Percentiles rank a stretch among this genome's conserved stretches.
Conservation (phyloP, 1,284 basidiomycete species). For the Papiliotrema flavescens region DNA sequence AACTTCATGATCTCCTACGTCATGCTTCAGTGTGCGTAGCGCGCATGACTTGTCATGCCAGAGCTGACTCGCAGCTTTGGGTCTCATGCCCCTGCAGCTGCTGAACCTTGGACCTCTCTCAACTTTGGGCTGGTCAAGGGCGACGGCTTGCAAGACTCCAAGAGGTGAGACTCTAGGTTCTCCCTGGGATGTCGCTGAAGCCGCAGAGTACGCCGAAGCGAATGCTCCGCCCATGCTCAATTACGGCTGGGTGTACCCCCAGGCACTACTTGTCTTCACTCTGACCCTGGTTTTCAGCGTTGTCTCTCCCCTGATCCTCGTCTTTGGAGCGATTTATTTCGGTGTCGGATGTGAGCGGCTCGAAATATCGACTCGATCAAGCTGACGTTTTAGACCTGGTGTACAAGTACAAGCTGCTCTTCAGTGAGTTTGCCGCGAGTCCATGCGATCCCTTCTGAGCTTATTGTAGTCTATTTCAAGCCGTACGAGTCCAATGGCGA, state of each 20-base stretch:
- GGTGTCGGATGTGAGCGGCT: conserved; percentile 63
- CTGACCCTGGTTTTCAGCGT: conserved; percentile 93
- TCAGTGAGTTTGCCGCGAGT: conserved; percentile 58
- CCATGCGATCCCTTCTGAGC: background rate
- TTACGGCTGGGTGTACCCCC: conserved; percentile 86
- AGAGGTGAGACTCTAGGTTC: conserved; percentile 58
- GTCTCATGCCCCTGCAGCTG: conserved; percentile 90
- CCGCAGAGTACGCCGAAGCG: conserved; percentile 83
- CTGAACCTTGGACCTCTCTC: conserved; percentile 82
- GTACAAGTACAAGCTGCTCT: conserved; percentile 95
- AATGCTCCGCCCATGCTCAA: conserved; percentile 96
- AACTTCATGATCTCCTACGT: conserved; percentile 96
- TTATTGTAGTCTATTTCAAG: conserved; percentile 45
- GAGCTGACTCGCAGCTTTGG: conserved; percentile 59
- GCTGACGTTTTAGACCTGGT: conserved; percentile 59
- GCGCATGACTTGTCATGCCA: background rate
- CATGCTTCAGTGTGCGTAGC: conserved; percentile 70
- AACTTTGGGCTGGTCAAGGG: conserved; percentile 64
- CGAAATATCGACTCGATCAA: conserved; percentile 16
- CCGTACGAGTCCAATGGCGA: conserved; percentile 50
- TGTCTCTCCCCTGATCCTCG: conserved; percentile 86
- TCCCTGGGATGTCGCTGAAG: conserved; percentile 1
- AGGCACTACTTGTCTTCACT: conserved; percentile 91
- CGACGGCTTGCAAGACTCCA: conserved; percentile 73
- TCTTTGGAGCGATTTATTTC: conserved; percentile 94